Conservation (phyloP, 2,329 filamentous ascomycete species). For the Pseudodiploospora longispora region DNA sequence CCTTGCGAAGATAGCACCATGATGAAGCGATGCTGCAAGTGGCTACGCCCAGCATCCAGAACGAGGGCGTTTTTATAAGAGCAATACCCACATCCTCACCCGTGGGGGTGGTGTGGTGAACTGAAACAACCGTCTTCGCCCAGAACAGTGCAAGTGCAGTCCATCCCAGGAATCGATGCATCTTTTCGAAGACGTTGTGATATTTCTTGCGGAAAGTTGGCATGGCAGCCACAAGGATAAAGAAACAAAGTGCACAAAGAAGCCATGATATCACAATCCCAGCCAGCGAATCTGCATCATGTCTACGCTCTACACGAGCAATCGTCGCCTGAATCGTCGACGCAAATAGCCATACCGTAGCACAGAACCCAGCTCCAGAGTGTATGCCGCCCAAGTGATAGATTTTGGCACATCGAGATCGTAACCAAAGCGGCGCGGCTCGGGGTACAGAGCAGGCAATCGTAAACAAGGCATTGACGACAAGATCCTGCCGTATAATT, state of each 20-base stretch:
- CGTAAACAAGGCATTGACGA: slow-evolving; percentile 43
- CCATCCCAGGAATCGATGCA: slow-evolving; percentile 70
- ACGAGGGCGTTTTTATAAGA: slow-evolving; percentile 29
- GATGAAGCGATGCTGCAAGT: slow-evolving; percentile 61
- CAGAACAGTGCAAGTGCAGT: slow-evolving; percentile 56
- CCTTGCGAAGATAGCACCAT: slow-evolving; percentile 63
- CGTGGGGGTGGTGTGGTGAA: slow-evolving; percentile 31
- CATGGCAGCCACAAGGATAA: slow-evolving; percentile 55
- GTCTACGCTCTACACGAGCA: slow-evolving; percentile 19
- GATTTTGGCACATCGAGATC: slow-evolving; percentile 37
- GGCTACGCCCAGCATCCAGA: slow-evolving; percentile 61
- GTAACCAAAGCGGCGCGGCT: slow-evolving; percentile 37
- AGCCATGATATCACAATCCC: slow-evolving; percentile 44
- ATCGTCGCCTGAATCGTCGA: slow-evolving; percentile 30
- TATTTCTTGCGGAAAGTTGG: slow-evolving; percentile 52
- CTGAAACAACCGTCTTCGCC: slow-evolving; percentile 48
- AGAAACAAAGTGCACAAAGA: slow-evolving; percentile 46
- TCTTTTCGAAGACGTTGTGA: slow-evolving; percentile 63
- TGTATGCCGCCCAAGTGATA: slow-evolving; percentile 45
- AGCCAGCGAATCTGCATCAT: slow-evolving; percentile 28
- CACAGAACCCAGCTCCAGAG: slow-evolving; percentile 39
- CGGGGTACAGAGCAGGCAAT: slow-evolving; percentile 36
- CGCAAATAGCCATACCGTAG: slow-evolving; percentile 40
- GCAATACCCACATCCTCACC: slow-evolving; percentile 25
- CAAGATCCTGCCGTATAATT: slow-evolving; percentile 42